Base-by-base conservation (phyloP, 2,329 filamentous ascomycete species). In the Magnaporthiopsis poae region DNA sequence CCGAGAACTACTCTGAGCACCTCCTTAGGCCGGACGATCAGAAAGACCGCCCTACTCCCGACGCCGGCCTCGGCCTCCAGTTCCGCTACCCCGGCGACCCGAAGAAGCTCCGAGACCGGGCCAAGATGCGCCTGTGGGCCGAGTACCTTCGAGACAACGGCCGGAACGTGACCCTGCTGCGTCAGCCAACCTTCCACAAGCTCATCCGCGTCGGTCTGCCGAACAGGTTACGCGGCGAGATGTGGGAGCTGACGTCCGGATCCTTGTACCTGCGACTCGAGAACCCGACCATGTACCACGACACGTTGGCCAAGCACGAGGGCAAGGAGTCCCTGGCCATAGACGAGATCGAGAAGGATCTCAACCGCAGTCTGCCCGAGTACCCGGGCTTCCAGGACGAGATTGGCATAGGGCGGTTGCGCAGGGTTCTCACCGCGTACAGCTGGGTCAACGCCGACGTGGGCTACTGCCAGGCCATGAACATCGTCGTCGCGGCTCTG, bases 391-490 rank as follows among this genome's bases (percentile, higher is more conserved):
- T 97, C 74, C 95, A 99, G 78, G 96, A 90, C 73, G 90, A 96
- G 75, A 93, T 97, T 73, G 95, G 95, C 21, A 99, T 99, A 70
- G 91, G 89, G 61, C 86, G 95, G 27, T 81, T 99, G 69, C 88
- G 95, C 68, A 86, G 94, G 67, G 95, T 99, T 56, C 82, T 99
- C 66, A 98, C 94, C 1, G 95, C 95, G 5, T 99, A 99, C 80
- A 97, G 93, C 78, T 99, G 95, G 95, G 91, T 89, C 63, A 95
- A 99, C 73, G 86, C 91, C 65, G 92, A 97, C 70, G 93, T 99
- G 66, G 95, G 95, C 71, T 99, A 99, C 78, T 99, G 95, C 77
- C 95, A 99, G 78, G 95, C 95, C 69, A 99, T 99, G 95, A 99
- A 99, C 77, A 99, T 99, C 71, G 95, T 99, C 46, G 94, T 97